Evolutionary conservation across 306 rosid genomes (phyloP), one percentile per base, ranked within the genome.

Genomic region (Alnus rubra): DNA sequence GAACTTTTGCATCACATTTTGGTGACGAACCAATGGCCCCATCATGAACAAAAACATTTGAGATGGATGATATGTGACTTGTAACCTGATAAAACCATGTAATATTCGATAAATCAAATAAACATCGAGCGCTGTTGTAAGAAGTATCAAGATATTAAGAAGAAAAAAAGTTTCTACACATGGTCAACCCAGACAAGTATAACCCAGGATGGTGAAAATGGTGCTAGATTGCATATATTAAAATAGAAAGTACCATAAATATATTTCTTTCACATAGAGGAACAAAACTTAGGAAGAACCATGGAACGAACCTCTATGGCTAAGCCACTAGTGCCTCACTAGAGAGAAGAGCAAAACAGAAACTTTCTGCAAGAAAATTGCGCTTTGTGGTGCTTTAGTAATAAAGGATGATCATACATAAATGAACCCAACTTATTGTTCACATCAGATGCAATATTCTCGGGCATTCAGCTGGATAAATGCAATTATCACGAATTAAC

Each of bases 31-130:
- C 87, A 81, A 85, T n/a, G 14, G 84, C 84, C 4, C 86, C 87
- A 19, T 88, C 91, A 74, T 88, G 91, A 51, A 85, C 91, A 85
- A 78, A 88, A 9, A 88, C 69, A 69, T 83, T 74, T 71, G 83
- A 72, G 69, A 76, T 54, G 64, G 87, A 85, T 49, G 91, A 85
- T 51, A 85, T 42, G 77, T 85, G 88, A 85, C 50, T 83, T 4
- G 84, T 76, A 42, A 81, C 89, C 89, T 88, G 77, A 64, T 48
- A 76, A 67, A 50, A 30, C 23, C 54, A 75, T 71, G 16, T 74
- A 8, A 28, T 39, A 33, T 19, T 6, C 28, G 14, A 37, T 42
- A 74, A 33, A n/a, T 2, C 37, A 47, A 47, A 7, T 28, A 23
- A 8, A 73, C 63, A 73, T 35, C 13, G 18, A 55, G 77, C 52